Percentiles rank a stretch among this genome's conserved stretches.
Conservation (phyloP, 768 basidiomycete genomes). For the Candolleomyces eurysporus region DNA sequence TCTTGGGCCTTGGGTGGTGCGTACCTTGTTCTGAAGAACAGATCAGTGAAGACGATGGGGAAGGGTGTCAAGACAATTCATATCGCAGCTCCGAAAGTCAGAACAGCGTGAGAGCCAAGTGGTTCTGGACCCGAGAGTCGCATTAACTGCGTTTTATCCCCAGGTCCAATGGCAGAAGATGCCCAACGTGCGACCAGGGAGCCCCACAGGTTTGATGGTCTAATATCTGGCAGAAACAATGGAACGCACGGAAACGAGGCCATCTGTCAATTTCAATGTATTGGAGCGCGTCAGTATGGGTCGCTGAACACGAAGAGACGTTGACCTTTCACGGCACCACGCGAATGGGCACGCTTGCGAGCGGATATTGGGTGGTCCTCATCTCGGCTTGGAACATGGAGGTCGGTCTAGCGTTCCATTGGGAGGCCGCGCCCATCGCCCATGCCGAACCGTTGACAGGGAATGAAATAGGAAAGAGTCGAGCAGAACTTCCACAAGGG, state of each 20-base stretch:
- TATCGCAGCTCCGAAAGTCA: neutral
- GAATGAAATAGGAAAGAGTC: no score
- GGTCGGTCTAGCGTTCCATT: no score
- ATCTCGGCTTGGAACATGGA: no score
- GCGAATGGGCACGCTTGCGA: no score
- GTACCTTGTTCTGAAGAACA: neutral
- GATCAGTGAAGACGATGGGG: neutral
- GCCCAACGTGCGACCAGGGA: neutral
- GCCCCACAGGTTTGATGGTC: neutral
- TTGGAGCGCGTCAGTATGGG: no score
- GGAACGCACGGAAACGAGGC: neutral
- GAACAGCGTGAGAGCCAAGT: slow-evolving; percentile 1
- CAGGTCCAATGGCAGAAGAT: neutral
- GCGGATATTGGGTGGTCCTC: no score
- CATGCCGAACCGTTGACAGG: no score
- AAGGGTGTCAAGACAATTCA: neutral
- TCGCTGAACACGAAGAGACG: no score
- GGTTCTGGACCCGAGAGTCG: neutral
- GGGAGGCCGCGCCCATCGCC: no score
- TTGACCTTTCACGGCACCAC: no score
- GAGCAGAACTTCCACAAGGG: no score
- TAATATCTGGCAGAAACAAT: neutral
- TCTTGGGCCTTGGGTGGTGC: neutral
- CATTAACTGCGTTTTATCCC: slow-evolving; percentile 1
- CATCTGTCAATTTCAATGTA: neutral